Evolutionary conservation across 306 rosid species (phyloP).

Genomic region (Sphenostylis stenocarpa): DNA sequence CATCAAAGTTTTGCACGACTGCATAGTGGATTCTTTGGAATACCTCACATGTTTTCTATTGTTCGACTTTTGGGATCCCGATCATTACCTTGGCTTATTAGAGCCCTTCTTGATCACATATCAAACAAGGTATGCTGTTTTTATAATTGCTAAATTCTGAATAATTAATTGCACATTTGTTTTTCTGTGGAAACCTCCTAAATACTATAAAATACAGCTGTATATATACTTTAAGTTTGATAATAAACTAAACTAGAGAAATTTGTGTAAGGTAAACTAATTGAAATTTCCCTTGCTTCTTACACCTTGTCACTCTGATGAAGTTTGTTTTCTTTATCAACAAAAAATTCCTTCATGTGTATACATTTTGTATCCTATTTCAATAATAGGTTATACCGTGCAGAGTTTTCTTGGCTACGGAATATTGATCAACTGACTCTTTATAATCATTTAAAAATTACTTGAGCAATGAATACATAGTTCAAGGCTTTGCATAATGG

Average conservation of each 20-base stretch:
- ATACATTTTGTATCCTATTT: not conserved
- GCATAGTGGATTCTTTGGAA: constrained; percentile 97
- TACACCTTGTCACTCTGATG: not conserved
- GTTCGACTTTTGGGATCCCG: constrained; percentile 88
- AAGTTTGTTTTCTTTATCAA: not conserved
- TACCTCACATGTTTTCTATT: constrained; percentile 86
- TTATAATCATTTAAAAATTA: not conserved
- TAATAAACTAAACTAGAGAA: not conserved
- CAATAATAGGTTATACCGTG: not conserved
- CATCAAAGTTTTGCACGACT: constrained; percentile 96
- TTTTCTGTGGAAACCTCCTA: constrained; percentile 14
- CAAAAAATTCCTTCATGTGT: not conserved
- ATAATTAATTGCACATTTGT: constrained; percentile 1
- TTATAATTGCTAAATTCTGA: constrained; percentile 24
- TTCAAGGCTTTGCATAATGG: not conserved
- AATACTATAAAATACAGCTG: constrained; percentile 3
- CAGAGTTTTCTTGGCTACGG: not conserved
- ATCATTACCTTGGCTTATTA: constrained; percentile 96
- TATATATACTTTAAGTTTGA: not conserved
- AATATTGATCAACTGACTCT: not conserved
- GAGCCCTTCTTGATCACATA: constrained; percentile 94
- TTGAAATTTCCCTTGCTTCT: constrained; percentile 6
- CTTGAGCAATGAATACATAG: not conserved
- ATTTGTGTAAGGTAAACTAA: not conserved
- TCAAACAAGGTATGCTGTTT: constrained; percentile 78